phyloP scores from a whole-genome alignment of 805 yeast genomes.

The Saccharomyces kudriavzevii region DNA sequence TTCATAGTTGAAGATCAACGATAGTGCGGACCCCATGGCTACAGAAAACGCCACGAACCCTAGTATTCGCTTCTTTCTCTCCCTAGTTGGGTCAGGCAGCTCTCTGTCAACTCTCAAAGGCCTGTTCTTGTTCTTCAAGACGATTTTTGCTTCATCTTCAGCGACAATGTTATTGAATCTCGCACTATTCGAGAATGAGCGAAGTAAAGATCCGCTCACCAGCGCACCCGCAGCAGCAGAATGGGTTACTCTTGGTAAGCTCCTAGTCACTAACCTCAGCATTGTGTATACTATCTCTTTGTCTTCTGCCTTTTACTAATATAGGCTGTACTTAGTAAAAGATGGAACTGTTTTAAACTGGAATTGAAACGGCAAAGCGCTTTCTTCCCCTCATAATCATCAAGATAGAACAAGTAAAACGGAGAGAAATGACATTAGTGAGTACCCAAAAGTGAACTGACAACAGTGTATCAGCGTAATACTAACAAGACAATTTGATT shows the following conservation, averaged over 20 bases:
- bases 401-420: not conserved
- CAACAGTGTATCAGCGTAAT: not conserved
- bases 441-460: not conserved
- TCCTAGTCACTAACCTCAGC: conserved; percentile 4
- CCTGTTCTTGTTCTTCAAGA: conserved; percentile 19
- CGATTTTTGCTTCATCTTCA: conserved; percentile 8
- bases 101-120: conserved; percentile 68
- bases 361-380: not conserved
- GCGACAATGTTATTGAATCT: not conserved
- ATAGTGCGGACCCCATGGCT: conserved; percentile 46
- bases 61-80: conserved; percentile 41
- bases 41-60: conserved; percentile 49
- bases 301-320: not conserved
- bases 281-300: not conserved
- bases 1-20: conserved; percentile 83
- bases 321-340: not conserved
- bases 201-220: not conserved
- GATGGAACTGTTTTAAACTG: not conserved
- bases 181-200: not conserved
- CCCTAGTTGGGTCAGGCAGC: conserved; percentile 71
- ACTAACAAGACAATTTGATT: not conserved
- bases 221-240: conserved; percentile 2
- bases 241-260: conserved; percentile 3
- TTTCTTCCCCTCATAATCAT: not conserved
- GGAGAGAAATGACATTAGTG: not conserved